Percentiles rank a stretch among this genome's conserved stretches.
Evolutionary conservation across 208 protist genomes (phyloP).

Genomic region (Crithidia expoeki): DNA sequence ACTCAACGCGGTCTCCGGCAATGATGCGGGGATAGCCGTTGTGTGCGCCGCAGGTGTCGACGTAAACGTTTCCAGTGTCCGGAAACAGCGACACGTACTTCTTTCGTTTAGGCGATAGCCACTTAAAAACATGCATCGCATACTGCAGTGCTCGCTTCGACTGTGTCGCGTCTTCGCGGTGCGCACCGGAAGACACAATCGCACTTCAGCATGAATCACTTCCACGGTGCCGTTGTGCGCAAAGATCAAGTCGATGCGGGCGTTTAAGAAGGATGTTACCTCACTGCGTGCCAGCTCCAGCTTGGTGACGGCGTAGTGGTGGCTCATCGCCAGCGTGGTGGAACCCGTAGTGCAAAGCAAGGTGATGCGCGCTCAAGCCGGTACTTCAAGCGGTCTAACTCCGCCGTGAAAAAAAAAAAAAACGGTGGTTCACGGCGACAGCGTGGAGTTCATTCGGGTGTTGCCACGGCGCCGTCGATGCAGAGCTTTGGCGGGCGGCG

Average conservation of each 20-base stretch:
- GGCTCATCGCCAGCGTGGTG: constrained; percentile 37
- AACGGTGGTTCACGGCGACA: not conserved
- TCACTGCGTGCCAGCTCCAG: constrained; percentile 25
- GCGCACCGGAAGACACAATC: constrained; percentile 60
- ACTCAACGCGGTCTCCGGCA: constrained; percentile 45
- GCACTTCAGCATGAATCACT: constrained; percentile 49
- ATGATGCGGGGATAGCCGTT: constrained; percentile 43
- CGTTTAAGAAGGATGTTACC: constrained; percentile 36
- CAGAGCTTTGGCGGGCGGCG: not conserved
- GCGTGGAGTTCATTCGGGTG: not conserved
- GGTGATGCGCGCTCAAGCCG: constrained; percentile 21
- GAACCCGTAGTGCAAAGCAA: constrained; percentile 39
- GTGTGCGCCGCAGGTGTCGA: constrained; percentile 67
- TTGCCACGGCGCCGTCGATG: not conserved
- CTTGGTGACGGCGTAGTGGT: constrained; percentile 38
- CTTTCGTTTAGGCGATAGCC: constrained; percentile 7
- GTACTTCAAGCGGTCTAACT: constrained; percentile 19
- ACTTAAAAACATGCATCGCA: constrained; percentile 25
- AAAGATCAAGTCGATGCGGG: constrained; percentile 30
- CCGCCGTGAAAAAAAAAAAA: not conserved
- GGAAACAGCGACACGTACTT: constrained; percentile 37
- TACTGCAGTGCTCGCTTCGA: constrained; percentile 42
- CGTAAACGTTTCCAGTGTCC: constrained; percentile 57
- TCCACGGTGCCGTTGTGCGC: constrained; percentile 47
- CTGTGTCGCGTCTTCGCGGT: constrained; percentile 38